Base-by-base conservation (phyloP, 73 alveolate species). In the Paramecium octaurelia region DNA sequence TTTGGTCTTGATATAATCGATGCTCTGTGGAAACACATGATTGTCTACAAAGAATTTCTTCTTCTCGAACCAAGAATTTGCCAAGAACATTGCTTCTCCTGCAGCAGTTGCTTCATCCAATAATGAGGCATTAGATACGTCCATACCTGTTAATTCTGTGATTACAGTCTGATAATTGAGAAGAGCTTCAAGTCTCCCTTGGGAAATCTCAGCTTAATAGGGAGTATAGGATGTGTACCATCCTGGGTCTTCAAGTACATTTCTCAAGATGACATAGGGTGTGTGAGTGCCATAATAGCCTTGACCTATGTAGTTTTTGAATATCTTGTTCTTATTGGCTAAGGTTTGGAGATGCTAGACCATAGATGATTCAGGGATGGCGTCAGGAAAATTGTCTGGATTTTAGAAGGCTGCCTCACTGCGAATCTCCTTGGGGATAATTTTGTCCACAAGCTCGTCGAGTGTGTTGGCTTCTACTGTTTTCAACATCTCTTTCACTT, bases 171-270 rank as follows among this genome's bases (percentile, higher is more conserved):
- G 95, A 92, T 68, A 96, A 50, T 92, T 83, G 58, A 93, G 86
- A 85, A 97, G 75, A 24, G 96, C 76, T 87, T 97, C 99, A 12
- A 93, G 88, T 71, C 99, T 96, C 18, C 99, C 99, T 88, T 97
- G 97, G 8, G 98, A 89, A 92, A 97, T 96, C 93, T 97, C 99
- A n/a, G 99, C 99, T 93, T 97, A 97, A 75, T 97, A 97, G 1
- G 99, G 99, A n/a, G 99, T 97, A 93, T 97, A 97, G 23, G 99
- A 96, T 21, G 99, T 97, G 93, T 96, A 97, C 99, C 99, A 96
- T 35, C 95, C 97, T 54, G 98, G 98, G 93, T 97, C 97, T 94
- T 96, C 98, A 69, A 96, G 60, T 9, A 97, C 96, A 77, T 97
- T 97, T 58, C 99, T 93, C 21, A 97, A 91, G 36, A 93, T 93